Percentiles rank a stretch among this genome's conserved stretches.
These are phyloP conservation scores for Phytophthora rubi DNA, from an alignment of 352 stramenopile genomes.

Conservation along the genomic window DNA sequence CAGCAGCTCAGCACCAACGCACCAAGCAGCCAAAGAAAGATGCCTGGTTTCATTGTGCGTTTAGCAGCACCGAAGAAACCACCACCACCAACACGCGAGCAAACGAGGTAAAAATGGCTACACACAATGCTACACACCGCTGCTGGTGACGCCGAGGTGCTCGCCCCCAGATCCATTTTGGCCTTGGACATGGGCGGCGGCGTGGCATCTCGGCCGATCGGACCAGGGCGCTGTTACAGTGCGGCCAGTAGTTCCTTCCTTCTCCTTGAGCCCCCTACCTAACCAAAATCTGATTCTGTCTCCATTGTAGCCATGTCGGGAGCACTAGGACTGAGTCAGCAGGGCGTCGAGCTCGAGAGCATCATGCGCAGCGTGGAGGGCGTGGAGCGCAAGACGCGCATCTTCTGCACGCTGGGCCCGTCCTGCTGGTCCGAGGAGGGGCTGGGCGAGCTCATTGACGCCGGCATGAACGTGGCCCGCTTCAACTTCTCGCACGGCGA, in stretches of 20 bases:
- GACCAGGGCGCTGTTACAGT: slow-evolving; percentile 39
- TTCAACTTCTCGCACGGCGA: slow-evolving; percentile 99
- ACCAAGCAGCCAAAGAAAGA: slow-evolving; percentile 24
- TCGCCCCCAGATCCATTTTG: slow-evolving; percentile 30
- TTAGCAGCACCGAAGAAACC: slow-evolving; percentile 26
- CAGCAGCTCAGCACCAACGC: neutral
- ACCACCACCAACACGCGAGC: slow-evolving; percentile 10
- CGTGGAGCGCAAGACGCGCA: slow-evolving; percentile 78
- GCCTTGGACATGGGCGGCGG: slow-evolving; percentile 31
- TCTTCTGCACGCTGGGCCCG: slow-evolving; percentile 91
- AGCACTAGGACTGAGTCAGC: slow-evolving; percentile 36
- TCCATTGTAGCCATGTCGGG: slow-evolving; percentile 35
- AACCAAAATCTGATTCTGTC: slow-evolving; percentile 3
- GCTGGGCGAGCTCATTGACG: slow-evolving; percentile 87
- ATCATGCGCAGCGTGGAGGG: slow-evolving; percentile 46
- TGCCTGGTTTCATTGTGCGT: slow-evolving; percentile 16
- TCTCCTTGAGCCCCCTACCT: neutral
- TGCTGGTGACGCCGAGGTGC: slow-evolving; percentile 4
- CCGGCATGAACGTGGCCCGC: slow-evolving; percentile 96
- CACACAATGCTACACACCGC: neutral
- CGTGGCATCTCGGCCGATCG: slow-evolving; percentile 32
- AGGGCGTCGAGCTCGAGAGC: slow-evolving; percentile 43
- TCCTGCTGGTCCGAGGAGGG: slow-evolving; percentile 93
- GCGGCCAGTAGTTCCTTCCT: neutral
- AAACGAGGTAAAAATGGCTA: slow-evolving; percentile 27